Percentiles rank a stretch among this genome's conserved stretches.
These are phyloP conservation scores for Pascua sp. DNA, from an alignment of 1,284 basidiomycete species.

Conservation along the genomic window DNA sequence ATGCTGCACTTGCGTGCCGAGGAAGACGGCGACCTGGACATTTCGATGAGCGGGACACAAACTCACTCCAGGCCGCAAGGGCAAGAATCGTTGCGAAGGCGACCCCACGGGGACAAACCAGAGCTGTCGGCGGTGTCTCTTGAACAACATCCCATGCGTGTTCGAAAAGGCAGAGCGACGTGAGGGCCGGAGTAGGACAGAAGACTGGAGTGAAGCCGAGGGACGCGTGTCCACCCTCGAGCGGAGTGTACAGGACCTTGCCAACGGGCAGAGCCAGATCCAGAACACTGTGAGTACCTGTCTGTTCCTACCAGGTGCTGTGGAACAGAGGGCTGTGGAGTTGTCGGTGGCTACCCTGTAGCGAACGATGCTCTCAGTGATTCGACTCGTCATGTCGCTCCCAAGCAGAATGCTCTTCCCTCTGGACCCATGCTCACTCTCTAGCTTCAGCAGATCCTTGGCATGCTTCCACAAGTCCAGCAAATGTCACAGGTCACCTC, in stretches of 20 bases:
- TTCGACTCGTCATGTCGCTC: too few species aligned
- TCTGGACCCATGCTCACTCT: not conserved
- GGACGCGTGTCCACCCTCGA: slow-evolving; percentile 48
- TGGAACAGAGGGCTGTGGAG: too few species aligned
- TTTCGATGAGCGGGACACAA: not conserved
- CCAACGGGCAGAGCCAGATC: slow-evolving; percentile 44
- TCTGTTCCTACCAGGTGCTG: not conserved
- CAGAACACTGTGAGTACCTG: slow-evolving; percentile 33
- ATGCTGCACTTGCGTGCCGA: too few species aligned
- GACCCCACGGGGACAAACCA: slow-evolving; percentile 52
- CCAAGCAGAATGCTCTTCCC: not conserved
- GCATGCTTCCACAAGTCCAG: slow-evolving; percentile 29
- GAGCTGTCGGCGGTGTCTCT: slow-evolving; percentile 72
- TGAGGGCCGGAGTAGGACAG: slow-evolving; percentile 20
- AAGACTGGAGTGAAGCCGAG: slow-evolving; percentile 63
- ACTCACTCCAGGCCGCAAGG: slow-evolving; percentile 60
- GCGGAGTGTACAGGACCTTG: slow-evolving; percentile 36
- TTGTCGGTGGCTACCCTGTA: too few species aligned
- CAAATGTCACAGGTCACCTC: too few species aligned
- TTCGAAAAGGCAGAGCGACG: slow-evolving; percentile 72
- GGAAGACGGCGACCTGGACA: too few species aligned
- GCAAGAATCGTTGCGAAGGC: slow-evolving; percentile 89
- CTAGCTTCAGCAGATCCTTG: slow-evolving; percentile 43
- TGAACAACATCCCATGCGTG: slow-evolving; percentile 75
- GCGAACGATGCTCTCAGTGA: too few species aligned